phyloP scores from a whole-genome alignment of 73 alveolate genomes.

The Stentor coeruleus region DNA sequence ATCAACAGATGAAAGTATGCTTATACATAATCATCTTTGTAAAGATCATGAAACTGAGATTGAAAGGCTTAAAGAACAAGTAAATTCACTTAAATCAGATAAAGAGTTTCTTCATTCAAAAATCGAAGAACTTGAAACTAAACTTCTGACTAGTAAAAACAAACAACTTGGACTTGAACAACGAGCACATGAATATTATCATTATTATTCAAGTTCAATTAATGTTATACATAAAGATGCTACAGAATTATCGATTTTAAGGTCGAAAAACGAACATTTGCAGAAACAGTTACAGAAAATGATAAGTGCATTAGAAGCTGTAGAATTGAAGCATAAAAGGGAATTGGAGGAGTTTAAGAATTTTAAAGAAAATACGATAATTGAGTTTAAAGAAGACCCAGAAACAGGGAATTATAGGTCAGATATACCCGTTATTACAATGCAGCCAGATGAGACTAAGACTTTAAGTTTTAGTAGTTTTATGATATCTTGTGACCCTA shows the following conservation, averaged over 20 bases:
- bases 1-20: not conserved
- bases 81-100: not conserved
- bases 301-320: not conserved
- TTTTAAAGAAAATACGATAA: not conserved
- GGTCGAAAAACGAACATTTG: not conserved
- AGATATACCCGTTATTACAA: not conserved
- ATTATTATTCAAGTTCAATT: not conserved
- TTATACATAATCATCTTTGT: no score
- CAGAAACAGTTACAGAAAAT: not conserved
- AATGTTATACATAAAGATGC: not conserved
- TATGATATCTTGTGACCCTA: not conserved
- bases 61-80: not conserved
- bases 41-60: not conserved
- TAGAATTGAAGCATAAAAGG: not conserved
- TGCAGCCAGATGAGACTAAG: not conserved
- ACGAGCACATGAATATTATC: slow-evolving; percentile 13
- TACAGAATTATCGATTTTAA: not conserved
- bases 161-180: slow-evolving; percentile 9
- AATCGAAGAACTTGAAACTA: not conserved
- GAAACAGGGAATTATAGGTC: not conserved
- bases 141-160: not conserved
- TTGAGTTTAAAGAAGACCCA: not conserved
- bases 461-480: not conserved
- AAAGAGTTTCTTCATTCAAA: not conserved
- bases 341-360: not conserved